Evolutionary conservation across 2,329 filamentous ascomycete genomes (phyloP).

Genomic region (Fusarium sp.): DNA sequence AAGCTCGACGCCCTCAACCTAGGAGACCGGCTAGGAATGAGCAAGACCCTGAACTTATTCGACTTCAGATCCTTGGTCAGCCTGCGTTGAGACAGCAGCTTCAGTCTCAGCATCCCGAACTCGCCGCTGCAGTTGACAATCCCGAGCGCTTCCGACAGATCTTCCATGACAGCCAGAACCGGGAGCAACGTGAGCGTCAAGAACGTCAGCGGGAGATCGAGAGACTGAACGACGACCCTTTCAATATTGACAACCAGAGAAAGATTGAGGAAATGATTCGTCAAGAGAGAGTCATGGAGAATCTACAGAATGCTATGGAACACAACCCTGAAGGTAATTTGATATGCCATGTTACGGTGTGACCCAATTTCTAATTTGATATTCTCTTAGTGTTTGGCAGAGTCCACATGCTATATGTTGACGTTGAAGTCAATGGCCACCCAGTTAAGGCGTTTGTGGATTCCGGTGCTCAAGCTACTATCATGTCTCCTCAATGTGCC

Average conservation of each 20-base stretch:
- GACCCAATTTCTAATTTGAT: constrained; percentile 13
- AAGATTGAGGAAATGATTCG: constrained; percentile 98
- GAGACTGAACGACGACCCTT: constrained; percentile 90
- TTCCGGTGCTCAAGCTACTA: constrained; percentile 96
- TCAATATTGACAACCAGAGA: constrained; percentile 89
- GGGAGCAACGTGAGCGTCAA: constrained; percentile 77
- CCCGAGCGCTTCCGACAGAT: constrained; percentile 80
- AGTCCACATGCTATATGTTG: constrained; percentile 96
- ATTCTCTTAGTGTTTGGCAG: constrained; percentile 80
- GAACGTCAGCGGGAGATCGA: constrained; percentile 87
- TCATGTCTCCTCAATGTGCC: constrained; percentile 96
- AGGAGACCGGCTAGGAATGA: constrained; percentile 50
- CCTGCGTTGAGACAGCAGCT: constrained; percentile 78
- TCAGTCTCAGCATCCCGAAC: constrained; percentile 76
- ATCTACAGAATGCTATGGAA: constrained; percentile 95
- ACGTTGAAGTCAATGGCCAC: constrained; percentile 92
- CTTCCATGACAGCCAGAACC: constrained; percentile 73
- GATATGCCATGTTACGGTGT: not conserved
- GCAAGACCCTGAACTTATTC: constrained; percentile 82
- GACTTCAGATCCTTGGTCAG: constrained; percentile 84
- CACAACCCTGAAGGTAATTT: constrained; percentile 91
- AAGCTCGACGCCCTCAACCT: constrained; percentile 49
- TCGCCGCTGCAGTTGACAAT: constrained; percentile 81
- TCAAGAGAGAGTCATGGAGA: constrained; percentile 93
- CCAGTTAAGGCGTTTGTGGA: constrained; percentile 97